Conservation (phyloP, 805 yeast species). For the Candida hungchunana region DNA sequence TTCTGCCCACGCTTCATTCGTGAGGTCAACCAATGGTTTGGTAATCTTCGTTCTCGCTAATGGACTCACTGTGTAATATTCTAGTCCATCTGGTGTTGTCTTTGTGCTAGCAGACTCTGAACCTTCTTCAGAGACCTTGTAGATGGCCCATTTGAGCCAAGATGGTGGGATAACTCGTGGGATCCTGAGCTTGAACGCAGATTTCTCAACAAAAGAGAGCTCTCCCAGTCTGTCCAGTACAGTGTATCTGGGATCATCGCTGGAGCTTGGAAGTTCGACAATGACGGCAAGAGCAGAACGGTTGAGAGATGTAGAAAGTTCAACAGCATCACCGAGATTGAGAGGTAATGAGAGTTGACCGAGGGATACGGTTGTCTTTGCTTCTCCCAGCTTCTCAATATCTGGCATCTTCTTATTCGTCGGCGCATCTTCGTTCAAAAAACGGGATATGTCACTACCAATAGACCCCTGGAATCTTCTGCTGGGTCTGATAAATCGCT, state of each 20-base stretch:
- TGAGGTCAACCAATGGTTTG: slow-evolving; percentile 33
- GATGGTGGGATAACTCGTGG: slow-evolving; percentile 46
- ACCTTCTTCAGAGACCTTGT: slow-evolving; percentile 13
- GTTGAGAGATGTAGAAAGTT: slow-evolving; percentile 38
- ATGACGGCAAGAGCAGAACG: slow-evolving; percentile 49
- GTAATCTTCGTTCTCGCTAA: slow-evolving; percentile 31
- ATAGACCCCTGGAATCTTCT: slow-evolving; percentile 6
- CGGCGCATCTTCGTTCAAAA: background rate
- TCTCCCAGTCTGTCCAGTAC: slow-evolving; percentile 56
- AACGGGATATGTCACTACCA: slow-evolving; percentile 1
- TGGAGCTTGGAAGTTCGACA: slow-evolving; percentile 45
- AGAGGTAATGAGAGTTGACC: slow-evolving; percentile 19
- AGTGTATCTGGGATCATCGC: slow-evolving; percentile 52
- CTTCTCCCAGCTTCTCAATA: background rate
- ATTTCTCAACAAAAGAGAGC: slow-evolving; percentile 43
- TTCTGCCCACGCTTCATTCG: slow-evolving; percentile 37
- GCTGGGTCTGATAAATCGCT: slow-evolving; percentile 13
- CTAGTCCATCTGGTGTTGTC: slow-evolving; percentile 25
- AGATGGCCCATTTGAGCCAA: slow-evolving; percentile 30
- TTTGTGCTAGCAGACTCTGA: slow-evolving; percentile 30
- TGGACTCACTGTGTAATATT: slow-evolving; percentile 30
- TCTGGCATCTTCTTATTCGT: slow-evolving; percentile 1
- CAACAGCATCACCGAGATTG: slow-evolving; percentile 59
- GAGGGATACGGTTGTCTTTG: slow-evolving; percentile 3
- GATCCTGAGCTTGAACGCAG: slow-evolving; percentile 44